A percentile compares a stretch with the other conserved stretches of the same genome.
Evolutionary conservation across 2,329 filamentous ascomycete genomes (phyloP).

Genomic region (Stagonosporopsis cucurbitacearum): DNA sequence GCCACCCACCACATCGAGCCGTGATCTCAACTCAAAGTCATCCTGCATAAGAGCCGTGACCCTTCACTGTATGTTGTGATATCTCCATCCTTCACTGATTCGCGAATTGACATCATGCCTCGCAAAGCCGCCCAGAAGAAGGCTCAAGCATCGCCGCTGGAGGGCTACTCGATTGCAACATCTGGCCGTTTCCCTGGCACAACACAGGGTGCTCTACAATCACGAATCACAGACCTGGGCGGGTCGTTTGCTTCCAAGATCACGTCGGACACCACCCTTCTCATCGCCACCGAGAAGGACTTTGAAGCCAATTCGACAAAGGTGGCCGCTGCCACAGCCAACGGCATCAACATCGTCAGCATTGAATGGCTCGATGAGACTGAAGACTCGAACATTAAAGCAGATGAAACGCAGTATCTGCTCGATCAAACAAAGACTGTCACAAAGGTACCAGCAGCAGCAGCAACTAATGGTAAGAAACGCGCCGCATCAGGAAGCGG

Average conservation of each 20-base stretch:
- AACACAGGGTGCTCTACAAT: constrained; percentile 60
- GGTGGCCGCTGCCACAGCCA: constrained; percentile 56
- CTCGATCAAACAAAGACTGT: constrained; percentile 25
- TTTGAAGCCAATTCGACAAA: constrained; percentile 60
- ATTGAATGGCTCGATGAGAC: constrained; percentile 70
- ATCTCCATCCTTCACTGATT: not conserved
- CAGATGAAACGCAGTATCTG: constrained; percentile 50
- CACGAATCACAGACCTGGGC: constrained; percentile 58
- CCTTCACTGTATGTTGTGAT: constrained; percentile 17
- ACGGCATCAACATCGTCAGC: constrained; percentile 62
- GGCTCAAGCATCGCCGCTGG: constrained; percentile 49
- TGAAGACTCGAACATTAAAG: constrained; percentile 49
- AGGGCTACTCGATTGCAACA: constrained; percentile 61
- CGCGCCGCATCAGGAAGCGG: constrained; percentile 30
- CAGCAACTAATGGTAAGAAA: constrained; percentile 38
- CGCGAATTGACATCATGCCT: constrained; percentile 24
- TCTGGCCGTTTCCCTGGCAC: constrained; percentile 66
- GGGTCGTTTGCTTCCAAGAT: constrained; percentile 58
- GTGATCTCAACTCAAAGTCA: constrained; percentile 4
- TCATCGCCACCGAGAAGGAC: constrained; percentile 64
- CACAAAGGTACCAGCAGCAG: constrained; percentile 8
- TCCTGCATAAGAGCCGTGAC: constrained; percentile 12
- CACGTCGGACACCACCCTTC: constrained; percentile 60
- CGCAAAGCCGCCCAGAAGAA: constrained; percentile 31
- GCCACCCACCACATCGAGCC: constrained; percentile 4